Evolutionary conservation across 495 filamentous ascomycete genomes (phyloP).

Genomic region (Annulohypoxylon nitens): DNA sequence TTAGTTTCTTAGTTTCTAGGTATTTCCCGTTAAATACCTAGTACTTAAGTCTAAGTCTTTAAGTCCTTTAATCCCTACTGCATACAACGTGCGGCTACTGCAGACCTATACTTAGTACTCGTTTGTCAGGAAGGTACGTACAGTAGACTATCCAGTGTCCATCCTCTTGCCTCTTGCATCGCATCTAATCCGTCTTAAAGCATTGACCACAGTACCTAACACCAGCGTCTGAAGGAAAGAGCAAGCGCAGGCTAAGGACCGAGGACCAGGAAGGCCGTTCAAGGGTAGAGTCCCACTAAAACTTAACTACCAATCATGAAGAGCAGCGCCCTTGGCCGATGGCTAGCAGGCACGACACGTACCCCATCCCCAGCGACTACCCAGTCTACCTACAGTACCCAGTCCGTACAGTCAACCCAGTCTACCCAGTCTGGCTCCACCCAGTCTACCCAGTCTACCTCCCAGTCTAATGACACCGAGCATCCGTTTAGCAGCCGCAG

Average conservation of each 20-base stretch:
- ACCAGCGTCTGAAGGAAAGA: background rate
- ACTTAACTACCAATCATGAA: constrained; percentile 49
- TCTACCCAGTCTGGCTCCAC: background rate
- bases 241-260: constrained; percentile 37
- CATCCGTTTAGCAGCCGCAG: constrained; percentile 51
- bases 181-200: constrained; percentile 3
- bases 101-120: background rate
- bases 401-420: background rate
- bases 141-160: background rate
- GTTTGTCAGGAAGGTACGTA: constrained; percentile 24
- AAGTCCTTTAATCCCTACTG: background rate
- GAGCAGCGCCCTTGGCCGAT: constrained; percentile 48
- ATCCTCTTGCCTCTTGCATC: background rate
- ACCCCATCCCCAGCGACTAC: constrained; percentile 48
- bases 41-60: background rate
- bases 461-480: constrained; percentile 46
- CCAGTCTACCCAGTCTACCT: background rate
- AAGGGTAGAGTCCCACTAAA: constrained; percentile 40
- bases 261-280: constrained; percentile 47
- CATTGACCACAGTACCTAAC: constrained; percentile 11
- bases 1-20: background rate
- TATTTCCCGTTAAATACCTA: constrained; percentile 2
- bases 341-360: constrained; percentile 51
- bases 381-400: background rate
- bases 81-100: background rate